These are phyloP conservation scores for Phytophthora multivora DNA, from an alignment of 352 stramenopile species.

Conservation along the genomic window DNA sequence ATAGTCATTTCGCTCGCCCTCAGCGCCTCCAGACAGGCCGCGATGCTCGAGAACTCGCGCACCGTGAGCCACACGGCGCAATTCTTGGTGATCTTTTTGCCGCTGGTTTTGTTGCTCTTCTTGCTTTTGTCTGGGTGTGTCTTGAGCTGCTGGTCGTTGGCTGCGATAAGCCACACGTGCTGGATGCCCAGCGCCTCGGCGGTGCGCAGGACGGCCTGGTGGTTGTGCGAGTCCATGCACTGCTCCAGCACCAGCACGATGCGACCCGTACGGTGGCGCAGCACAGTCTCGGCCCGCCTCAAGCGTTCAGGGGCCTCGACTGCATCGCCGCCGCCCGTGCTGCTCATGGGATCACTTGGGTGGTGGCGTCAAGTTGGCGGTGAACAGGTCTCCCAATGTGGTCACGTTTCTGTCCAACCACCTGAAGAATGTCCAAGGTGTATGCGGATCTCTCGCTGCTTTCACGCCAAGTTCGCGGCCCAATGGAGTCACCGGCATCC, in stretches of 20 bases:
- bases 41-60: conserved; percentile 84
- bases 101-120: conserved; percentile 43
- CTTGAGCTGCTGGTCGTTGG: conserved; percentile 71
- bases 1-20: conserved; percentile 69
- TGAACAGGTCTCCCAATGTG: background rate
- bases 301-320: conserved; percentile 55
- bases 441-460: too few relatives aligned
- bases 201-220: conserved; percentile 91
- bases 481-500: background rate
- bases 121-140: conserved; percentile 45
- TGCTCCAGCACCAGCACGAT: conserved; percentile 82
- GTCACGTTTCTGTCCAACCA: conserved; percentile 6
- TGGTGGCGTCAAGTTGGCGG: conserved; percentile 1
- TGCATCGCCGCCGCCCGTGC: background rate
- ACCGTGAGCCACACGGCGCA: conserved; percentile 86
- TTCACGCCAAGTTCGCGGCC: too few relatives aligned
- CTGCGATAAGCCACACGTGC: conserved; percentile 86
- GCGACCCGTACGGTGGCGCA: conserved; percentile 62
- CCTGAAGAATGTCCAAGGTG: too few relatives aligned
- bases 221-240: conserved; percentile 85
- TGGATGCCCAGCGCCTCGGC: conserved; percentile 94
- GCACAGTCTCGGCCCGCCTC: conserved; percentile 72
- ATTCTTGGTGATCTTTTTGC: conserved; percentile 85
- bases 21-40: conserved; percentile 78
- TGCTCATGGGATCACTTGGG: conserved; percentile 9